These are phyloP conservation scores for Lactarius quietus DNA, from an alignment of 768 basidiomycete genomes.

Conservation along the genomic window DNA sequence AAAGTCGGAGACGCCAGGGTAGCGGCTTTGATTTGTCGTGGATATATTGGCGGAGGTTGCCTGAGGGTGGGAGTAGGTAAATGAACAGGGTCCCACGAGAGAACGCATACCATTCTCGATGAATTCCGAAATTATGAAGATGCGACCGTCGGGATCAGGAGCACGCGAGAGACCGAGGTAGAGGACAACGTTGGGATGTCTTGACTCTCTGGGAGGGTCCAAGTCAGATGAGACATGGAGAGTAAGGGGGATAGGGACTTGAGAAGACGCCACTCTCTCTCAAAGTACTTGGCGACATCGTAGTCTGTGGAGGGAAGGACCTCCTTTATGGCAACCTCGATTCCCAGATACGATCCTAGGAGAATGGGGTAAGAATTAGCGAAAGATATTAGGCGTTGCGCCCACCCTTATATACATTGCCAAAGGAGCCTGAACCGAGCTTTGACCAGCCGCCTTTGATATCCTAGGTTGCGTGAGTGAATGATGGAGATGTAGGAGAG, in stretches of 20 bases:
- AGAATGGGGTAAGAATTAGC: slow-evolving; percentile 6
- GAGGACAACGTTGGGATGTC: slow-evolving; percentile 90
- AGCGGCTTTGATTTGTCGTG: slow-evolving; percentile 78
- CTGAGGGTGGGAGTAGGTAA: slow-evolving; percentile 27
- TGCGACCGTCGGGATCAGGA: slow-evolving; percentile 72
- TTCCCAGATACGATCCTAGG: slow-evolving; percentile 84
- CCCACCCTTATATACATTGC: slow-evolving; percentile 84
- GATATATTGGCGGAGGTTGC: slow-evolving; percentile 88
- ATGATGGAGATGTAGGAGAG: neutral
- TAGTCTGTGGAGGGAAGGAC: slow-evolving; percentile 89
- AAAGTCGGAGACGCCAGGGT: slow-evolving; percentile 90
- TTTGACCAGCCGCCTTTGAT: slow-evolving; percentile 88
- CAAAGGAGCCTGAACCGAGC: slow-evolving; percentile 89
- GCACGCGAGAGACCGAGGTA: slow-evolving; percentile 88
- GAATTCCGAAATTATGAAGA: slow-evolving; percentile 94
- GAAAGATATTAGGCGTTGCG: slow-evolving; percentile 29
- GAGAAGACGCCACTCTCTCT: slow-evolving; percentile 98
- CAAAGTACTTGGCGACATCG: slow-evolving; percentile 96
- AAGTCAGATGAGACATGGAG: slow-evolving; percentile 20
- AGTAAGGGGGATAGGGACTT: slow-evolving; percentile 44
- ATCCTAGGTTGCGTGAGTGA: slow-evolving; percentile 47
- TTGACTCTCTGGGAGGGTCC: slow-evolving; percentile 53
- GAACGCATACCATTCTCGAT: slow-evolving; percentile 67
- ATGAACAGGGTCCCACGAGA: neutral
- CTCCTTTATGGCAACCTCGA: slow-evolving; percentile 96